Conservation (phyloP, 139 green algal genomes). For the Chlamydomonas incerta region DNA sequence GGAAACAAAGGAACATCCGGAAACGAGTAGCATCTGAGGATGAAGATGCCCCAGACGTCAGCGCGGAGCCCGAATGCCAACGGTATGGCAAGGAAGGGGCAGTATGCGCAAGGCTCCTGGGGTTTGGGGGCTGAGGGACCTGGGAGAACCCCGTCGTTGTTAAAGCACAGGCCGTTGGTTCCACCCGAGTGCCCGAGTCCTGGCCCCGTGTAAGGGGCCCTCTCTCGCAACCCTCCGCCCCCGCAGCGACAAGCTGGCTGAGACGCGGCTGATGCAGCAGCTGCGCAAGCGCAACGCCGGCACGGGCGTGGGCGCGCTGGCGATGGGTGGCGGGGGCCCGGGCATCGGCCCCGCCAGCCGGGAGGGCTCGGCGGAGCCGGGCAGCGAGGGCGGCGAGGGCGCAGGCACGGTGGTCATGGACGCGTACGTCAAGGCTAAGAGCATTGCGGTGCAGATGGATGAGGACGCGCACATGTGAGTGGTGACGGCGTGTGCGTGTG, state of each 20-base stretch:
- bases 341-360: constrained; percentile 12
- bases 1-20: constrained; percentile 25
- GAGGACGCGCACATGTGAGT: constrained; percentile 43
- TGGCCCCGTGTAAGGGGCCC: no score
- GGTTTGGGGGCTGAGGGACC: no score
- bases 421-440: constrained; percentile 37
- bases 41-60: neutral
- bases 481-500: neutral
- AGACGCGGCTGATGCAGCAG: constrained; percentile 40
- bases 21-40: constrained; percentile 11
- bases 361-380: constrained; percentile 5
- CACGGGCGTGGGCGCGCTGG: constrained; percentile 6
- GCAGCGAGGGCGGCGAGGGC: neutral
- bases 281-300: constrained; percentile 10
- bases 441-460: constrained; percentile 12
- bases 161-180: no score
- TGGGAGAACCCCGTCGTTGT: neutral
- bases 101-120: neutral
- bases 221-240: neutral
- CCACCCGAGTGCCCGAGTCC: no score
- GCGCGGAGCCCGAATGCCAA: constrained; percentile 2
- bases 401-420: constrained; percentile 1
- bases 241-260: constrained; percentile 18
- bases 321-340: neutral
- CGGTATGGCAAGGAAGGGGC: neutral